These are phyloP conservation scores for Leptographium procerum DNA, from an alignment of 2,329 filamentous ascomycete genomes.

Conservation along the genomic window DNA sequence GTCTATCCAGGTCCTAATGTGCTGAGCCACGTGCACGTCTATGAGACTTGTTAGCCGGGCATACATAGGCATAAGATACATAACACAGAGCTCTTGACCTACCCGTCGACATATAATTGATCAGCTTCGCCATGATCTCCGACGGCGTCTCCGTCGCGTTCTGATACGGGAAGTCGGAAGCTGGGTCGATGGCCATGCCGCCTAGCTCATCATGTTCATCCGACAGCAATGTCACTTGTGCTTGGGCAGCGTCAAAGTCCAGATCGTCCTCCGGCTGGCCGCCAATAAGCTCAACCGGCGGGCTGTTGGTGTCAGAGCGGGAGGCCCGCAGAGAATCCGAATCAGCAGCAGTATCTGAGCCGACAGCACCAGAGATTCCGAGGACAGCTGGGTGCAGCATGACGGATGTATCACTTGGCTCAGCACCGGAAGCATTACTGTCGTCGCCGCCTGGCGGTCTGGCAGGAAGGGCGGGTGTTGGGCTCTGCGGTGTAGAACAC, in stretches of 20 bases:
- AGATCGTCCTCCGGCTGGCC: conserved; percentile 25
- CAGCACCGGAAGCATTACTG: conserved; percentile 26
- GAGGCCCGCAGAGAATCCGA: conserved; percentile 19
- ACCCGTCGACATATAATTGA: conserved; percentile 16
- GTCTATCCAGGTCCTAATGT: conserved; percentile 39
- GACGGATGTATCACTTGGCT: conserved; percentile 24
- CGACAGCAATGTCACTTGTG: conserved; percentile 14
- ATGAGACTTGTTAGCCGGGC: conserved; percentile 9
- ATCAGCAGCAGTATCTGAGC: background rate
- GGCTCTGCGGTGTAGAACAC: conserved; percentile 23
- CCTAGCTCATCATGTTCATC: conserved; percentile 7
- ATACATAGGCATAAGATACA: background rate
- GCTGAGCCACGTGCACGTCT: conserved; percentile 32
- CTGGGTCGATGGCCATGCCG: conserved; percentile 27
- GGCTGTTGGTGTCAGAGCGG: conserved; percentile 29
- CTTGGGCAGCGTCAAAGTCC: conserved; percentile 10
- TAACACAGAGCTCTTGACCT: background rate
- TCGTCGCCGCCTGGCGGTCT: conserved; percentile 1
- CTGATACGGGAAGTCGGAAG: conserved; percentile 34
- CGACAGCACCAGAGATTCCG: background rate
- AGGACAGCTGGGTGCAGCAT: background rate
- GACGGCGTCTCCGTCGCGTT: conserved; percentile 15
- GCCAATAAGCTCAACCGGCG: conserved; percentile 31
- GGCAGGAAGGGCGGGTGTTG: background rate
- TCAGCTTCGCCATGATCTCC: conserved; percentile 18